A percentile compares a stretch with the other conserved stretches of the same genome.
Evolutionary conservation across 164 flowering plant genomes (phyloP).

Genomic region (Cinnamomum micranthum): DNA sequence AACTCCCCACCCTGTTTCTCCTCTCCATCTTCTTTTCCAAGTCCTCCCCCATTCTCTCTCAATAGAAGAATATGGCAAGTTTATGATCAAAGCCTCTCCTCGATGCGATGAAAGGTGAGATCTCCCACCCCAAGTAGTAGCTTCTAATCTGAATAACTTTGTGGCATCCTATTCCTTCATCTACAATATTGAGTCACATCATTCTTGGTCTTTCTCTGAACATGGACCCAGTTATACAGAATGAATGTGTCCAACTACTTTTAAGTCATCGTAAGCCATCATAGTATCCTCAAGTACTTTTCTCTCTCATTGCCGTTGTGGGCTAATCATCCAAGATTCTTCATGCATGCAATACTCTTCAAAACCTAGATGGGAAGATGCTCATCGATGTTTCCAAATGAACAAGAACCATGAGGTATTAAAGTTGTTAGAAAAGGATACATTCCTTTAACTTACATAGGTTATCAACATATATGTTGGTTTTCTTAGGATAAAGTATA

Average conservation of each 20-base stretch:
- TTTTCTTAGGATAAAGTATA: no score
- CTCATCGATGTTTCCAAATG: constrained; percentile 93
- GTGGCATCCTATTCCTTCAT: not conserved
- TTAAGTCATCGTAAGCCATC: not conserved
- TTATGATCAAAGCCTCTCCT: no score
- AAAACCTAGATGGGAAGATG: constrained; percentile 91
- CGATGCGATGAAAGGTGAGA: no score
- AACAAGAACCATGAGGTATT: constrained; percentile 83
- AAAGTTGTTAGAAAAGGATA: constrained; percentile 90
- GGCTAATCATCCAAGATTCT: not conserved
- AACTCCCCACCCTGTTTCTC: no score
- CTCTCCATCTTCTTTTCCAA: no score
- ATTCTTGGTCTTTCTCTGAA: not conserved
- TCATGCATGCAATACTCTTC: constrained; percentile 78
- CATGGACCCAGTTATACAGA: not conserved
- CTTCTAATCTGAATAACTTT: not conserved
- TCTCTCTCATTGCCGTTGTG: not conserved
- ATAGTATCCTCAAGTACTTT: not conserved
- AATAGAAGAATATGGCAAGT: no score
- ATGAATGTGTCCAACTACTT: not conserved
- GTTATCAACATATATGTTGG: not conserved
- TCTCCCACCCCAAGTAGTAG: no score
- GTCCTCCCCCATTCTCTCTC: no score
- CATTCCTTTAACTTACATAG: constrained; percentile 50
- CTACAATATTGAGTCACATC: not conserved